Base-by-base conservation (phyloP, 1,284 basidiomycete species). In the Papiliotrema terrestris region DNA sequence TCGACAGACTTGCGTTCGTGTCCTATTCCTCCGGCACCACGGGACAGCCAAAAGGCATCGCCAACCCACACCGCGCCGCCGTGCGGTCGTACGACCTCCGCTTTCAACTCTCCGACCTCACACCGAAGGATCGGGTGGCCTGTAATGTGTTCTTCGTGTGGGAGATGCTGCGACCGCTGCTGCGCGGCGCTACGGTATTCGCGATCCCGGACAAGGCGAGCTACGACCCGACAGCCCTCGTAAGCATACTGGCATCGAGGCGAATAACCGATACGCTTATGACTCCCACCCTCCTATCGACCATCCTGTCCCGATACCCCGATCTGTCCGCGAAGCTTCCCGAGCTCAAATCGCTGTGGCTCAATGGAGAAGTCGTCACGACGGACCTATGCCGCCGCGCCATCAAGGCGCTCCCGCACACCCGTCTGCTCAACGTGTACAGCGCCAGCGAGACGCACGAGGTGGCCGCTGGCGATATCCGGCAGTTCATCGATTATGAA, bases 121-220 rank as follows among this genome's bases (percentile, higher is more conserved):
- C 44, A 6, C 59, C 68, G 3, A 51, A 52, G 32, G 71, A 72
- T 47, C 61, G 71, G 14, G 71, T 72, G 8, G 71, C 71, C 32
- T 71, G 70, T 58, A 72, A 72, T 42, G 71, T 72, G 56, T 72
- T 69, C 56, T 72, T 72, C 52, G 52, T 72, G 42, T 72, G 71
- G 71, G 71, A 72, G 55, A 72, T 72, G 54, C 59, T 72, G 20
- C 60, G 71, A 29, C 71, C 71, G 8, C 59, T 72, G 22, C 48
- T 72, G 23, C 60, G 68, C 23, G 71, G 71, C 1, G 71, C 71
- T 19, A 71, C 71, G 23, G 66, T 66, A 8, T 57, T 68, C 22
- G 70, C 67, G 22, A 65, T 72, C 11, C 67, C 71, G 39, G 71
- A 72, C 52, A 54, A 59, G 22, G 51, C 63, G 25, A 66, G 63